Conservation (phyloP, 2,329 filamentous ascomycete genomes). For the Cladosporium velox region DNA sequence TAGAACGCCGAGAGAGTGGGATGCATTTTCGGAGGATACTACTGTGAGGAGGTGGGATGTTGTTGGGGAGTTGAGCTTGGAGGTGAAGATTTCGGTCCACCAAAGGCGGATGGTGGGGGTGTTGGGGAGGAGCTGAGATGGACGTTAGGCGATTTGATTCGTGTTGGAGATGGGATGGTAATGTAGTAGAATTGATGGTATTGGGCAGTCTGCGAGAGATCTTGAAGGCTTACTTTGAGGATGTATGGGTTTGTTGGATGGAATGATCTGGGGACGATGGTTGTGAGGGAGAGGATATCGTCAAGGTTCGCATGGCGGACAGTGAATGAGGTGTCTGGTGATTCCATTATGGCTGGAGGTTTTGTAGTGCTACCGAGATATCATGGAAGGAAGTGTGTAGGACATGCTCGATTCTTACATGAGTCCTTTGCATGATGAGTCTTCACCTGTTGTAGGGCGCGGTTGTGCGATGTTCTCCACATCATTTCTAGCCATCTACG, state of each 20-base stretch:
- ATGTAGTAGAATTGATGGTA: neutral
- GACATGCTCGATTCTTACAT: neutral
- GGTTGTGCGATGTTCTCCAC: neutral
- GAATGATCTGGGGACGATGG: slow-evolving; percentile 33
- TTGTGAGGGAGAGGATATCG: slow-evolving; percentile 28
- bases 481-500: neutral
- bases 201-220: neutral
- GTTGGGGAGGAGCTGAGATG: slow-evolving; percentile 26
- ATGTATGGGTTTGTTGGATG: slow-evolving; percentile 31
- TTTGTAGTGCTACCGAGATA: neutral
- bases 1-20: slow-evolving; percentile 6
- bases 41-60: slow-evolving; percentile 26
- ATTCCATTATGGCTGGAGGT: neutral
- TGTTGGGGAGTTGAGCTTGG: slow-evolving; percentile 23
- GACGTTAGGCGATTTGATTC: neutral
- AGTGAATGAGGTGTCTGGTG: neutral
- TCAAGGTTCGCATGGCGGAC: neutral
- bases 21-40: slow-evolving; percentile 16
- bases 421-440: neutral
- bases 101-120: slow-evolving; percentile 27
- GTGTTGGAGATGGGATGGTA: neutral
- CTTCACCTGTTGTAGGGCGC: neutral
- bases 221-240: slow-evolving; percentile 5
- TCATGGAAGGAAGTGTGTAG: neutral
- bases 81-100: slow-evolving; percentile 28